A percentile compares a stretch with the other conserved stretches of the same genome.
Evolutionary conservation across 106 monocot species (phyloP).

Genomic region (Iris macrosiphon): DNA sequence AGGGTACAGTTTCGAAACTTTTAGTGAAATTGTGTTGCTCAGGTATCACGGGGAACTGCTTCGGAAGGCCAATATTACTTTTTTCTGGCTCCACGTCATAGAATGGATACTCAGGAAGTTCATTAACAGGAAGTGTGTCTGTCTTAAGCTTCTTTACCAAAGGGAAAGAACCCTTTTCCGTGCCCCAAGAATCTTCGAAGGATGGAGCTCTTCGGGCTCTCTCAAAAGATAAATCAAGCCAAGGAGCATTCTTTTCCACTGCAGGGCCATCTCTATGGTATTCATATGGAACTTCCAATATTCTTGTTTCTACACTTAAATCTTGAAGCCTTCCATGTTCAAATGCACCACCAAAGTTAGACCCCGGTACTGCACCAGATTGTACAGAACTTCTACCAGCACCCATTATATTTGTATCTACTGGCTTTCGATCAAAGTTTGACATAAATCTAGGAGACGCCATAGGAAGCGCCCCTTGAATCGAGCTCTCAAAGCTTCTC

Average conservation of each 20-base stretch:
- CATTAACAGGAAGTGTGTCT: constrained; percentile 48
- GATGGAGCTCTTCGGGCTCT: constrained; percentile 30
- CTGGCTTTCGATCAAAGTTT: constrained; percentile 25
- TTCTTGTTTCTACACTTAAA: constrained; percentile 25
- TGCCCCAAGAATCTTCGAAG: constrained; percentile 43
- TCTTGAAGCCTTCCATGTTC: constrained; percentile 36
- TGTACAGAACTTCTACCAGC: constrained; percentile 18
- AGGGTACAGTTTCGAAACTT: constrained; percentile 22
- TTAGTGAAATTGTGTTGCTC: constrained; percentile 23
- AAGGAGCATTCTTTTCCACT: constrained; percentile 26
- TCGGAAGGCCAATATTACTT: constrained; percentile 11
- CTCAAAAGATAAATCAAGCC: constrained; percentile 39
- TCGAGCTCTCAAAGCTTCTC: constrained; percentile 37
- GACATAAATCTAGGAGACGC: constrained; percentile 39
- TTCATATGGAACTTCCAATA: constrained; percentile 37
- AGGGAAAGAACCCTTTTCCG: constrained; percentile 37
- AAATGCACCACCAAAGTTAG: constrained; percentile 13
- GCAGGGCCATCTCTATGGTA: constrained; percentile 35
- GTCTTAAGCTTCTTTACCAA: constrained; percentile 49
- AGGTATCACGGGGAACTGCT: constrained; percentile 25
- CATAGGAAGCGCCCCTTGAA: constrained; percentile 32
- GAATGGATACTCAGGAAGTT: constrained; percentile 93
- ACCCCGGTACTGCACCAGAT: constrained; percentile 13
- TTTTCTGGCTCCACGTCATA: constrained; percentile 40
- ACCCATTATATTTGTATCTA: constrained; percentile 21